These are phyloP conservation scores for Volvariella surrecta DNA, from an alignment of 1,284 basidiomycete genomes.

Conservation along the genomic window DNA sequence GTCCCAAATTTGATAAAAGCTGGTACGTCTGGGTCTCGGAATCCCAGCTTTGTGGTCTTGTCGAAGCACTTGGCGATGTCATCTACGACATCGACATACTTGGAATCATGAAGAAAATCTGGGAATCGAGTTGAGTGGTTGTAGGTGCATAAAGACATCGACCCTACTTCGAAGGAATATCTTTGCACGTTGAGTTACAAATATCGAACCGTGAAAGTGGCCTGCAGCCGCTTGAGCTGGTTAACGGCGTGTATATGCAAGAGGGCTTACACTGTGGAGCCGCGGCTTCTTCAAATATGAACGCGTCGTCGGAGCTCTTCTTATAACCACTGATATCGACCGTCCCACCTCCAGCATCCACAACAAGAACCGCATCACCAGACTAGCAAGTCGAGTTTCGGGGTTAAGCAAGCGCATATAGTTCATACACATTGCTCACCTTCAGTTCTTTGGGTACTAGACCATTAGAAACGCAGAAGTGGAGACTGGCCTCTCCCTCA, in stretches of 20 bases:
- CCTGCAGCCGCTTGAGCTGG: slow-evolving; percentile 12
- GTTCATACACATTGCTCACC: too few species aligned
- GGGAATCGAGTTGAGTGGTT: slow-evolving; percentile 32
- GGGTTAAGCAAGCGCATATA: too few species aligned
- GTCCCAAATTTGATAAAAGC: slow-evolving; percentile 39
- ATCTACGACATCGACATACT: neutral
- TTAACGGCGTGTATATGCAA: neutral
- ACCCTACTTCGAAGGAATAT: slow-evolving; percentile 26
- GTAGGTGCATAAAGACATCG: too few species aligned
- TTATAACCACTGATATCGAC: slow-evolving; percentile 4
- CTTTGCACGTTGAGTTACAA: slow-evolving; percentile 34
- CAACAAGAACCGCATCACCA: neutral
- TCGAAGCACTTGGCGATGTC: slow-evolving; percentile 32
- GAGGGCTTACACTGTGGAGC: slow-evolving; percentile 9
- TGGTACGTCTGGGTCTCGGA: slow-evolving; percentile 27
- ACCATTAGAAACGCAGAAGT: slow-evolving; percentile 30
- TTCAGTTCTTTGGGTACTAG: too few species aligned
- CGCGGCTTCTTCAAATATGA: slow-evolving; percentile 9
- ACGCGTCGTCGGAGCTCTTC: slow-evolving; percentile 1
- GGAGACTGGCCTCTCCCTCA: slow-evolving; percentile 42
- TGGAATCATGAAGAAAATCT: slow-evolving; percentile 35
- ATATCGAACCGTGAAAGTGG: slow-evolving; percentile 24
- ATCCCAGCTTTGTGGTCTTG: slow-evolving; percentile 34
- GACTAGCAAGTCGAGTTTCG: neutral
- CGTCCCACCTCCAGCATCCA: neutral